Conservation (phyloP, 768 basidiomycete genomes). For the Sporobolomyces roseus region DNA sequence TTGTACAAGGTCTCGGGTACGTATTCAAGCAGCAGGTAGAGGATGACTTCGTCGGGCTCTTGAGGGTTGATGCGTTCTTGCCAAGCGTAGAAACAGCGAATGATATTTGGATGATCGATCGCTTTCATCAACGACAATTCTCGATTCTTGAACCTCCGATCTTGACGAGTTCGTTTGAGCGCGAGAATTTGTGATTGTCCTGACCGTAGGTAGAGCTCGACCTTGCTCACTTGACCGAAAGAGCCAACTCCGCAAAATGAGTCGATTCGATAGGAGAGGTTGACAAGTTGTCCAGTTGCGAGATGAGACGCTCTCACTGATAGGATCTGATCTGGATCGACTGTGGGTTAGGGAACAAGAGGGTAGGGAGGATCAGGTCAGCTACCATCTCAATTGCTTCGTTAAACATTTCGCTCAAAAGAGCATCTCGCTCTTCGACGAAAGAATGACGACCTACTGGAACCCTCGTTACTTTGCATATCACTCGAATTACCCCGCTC, state of each 20-base stretch:
- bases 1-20: conserved; percentile 93
- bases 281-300: conserved; percentile 42
- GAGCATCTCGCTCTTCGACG: too few relatives aligned
- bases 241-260: neutral
- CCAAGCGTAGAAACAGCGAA: conserved; percentile 92
- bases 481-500: neutral
- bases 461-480: neutral
- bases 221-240: conserved; percentile 7
- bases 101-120: conserved; percentile 68
- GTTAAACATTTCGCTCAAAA: too few relatives aligned
- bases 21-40: conserved; percentile 94
- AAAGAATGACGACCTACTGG: neutral
- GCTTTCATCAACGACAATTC: conserved; percentile 97
- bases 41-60: conserved; percentile 96
- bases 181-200: conserved; percentile 71
- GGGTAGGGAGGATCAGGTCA: neutral
- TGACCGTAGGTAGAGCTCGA: neutral
- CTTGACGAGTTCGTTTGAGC: conserved; percentile 99
- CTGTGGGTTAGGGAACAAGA: neutral
- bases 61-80: conserved; percentile 52
- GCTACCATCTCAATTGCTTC: too few relatives aligned
- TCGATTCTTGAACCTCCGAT: conserved; percentile 99
- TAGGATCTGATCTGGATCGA: neutral
- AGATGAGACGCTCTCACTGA: conserved; percentile 48
- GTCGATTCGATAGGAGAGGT: conserved; percentile 1